These are phyloP conservation scores for Boletus sp. DNA, from an alignment of 1,284 basidiomycete species.

Conservation along the genomic window DNA sequence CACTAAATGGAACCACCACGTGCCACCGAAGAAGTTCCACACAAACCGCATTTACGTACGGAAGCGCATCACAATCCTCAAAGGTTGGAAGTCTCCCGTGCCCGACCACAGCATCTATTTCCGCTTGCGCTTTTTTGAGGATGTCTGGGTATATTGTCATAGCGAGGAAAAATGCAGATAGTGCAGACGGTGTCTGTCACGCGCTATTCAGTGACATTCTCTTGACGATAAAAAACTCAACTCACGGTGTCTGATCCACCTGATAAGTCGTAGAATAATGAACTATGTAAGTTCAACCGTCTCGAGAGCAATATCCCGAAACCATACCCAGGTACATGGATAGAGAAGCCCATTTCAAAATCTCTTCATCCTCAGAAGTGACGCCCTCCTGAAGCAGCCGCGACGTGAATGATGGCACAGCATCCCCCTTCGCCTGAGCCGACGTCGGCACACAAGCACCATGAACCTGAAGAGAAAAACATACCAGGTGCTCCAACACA, in stretches of 20 bases:
- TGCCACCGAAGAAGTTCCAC: conserved; percentile 15
- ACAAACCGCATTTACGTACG: no score
- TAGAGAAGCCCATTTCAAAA: conserved; percentile 14
- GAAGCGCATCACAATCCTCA: no score
- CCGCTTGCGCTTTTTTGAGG: no score
- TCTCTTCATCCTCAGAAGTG: conserved; percentile 12
- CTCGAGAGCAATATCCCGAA: neutral
- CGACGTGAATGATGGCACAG: conserved; percentile 39
- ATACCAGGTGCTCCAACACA: conserved; percentile 16
- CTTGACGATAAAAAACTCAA: conserved; percentile 5
- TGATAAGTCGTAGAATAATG: neutral
- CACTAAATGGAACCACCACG: conserved; percentile 13
- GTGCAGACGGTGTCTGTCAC: neutral
- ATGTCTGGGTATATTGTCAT: no score
- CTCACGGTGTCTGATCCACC: conserved; percentile 24
- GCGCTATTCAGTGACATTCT: neutral
- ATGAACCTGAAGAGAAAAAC: no score
- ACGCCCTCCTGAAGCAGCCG: conserved; percentile 2
- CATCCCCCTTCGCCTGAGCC: conserved; percentile 38
- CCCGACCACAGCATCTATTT: no score
- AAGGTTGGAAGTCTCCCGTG: no score
- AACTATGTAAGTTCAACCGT: neutral
- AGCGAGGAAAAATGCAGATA: no score
- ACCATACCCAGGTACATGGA: conserved; percentile 10
- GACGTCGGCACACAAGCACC: no score